phyloP scores from a whole-genome alignment of 2,329 filamentous ascomycete genomes.

The Zalaria obscura region DNA sequence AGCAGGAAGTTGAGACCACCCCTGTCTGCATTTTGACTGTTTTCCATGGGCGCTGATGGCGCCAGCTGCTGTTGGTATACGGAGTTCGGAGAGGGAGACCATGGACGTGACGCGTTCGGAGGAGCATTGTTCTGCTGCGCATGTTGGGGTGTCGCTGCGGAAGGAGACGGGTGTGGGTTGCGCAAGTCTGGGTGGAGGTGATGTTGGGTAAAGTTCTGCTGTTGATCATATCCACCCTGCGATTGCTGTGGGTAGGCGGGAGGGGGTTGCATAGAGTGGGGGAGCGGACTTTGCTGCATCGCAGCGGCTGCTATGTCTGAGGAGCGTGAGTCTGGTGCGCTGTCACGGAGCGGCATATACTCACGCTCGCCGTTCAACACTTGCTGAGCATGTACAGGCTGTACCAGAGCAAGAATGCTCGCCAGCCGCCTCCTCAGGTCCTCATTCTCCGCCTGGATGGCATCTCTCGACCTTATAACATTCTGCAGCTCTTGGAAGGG shows the following conservation, averaged over 20 bases:
- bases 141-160: neutral
- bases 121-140: neutral
- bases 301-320: constrained; percentile 32
- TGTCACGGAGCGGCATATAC: neutral
- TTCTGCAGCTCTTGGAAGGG: constrained; percentile 73
- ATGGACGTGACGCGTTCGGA: neutral
- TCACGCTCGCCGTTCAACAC: constrained; percentile 27
- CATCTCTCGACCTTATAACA: constrained; percentile 53
- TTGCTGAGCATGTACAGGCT: constrained; percentile 37
- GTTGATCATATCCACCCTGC: constrained; percentile 3
- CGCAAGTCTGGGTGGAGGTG: constrained; percentile 20
- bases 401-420: constrained; percentile 48
- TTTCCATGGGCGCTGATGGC: neutral
- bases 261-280: constrained; percentile 11
- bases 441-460: constrained; percentile 63
- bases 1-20: neutral
- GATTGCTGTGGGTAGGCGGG: constrained; percentile 4
- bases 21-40: neutral
- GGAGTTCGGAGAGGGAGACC: neutral
- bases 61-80: constrained; percentile 1
- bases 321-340: neutral
- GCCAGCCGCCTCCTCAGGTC: constrained; percentile 59
- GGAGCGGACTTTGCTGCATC: constrained; percentile 28
- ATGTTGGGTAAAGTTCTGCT: constrained; percentile 8
- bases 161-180: constrained; percentile 3